A percentile compares a stretch with the other conserved stretches of the same genome.
Conservation (phyloP, 768 basidiomycete species). For the Pleurotus cornucopiae region DNA sequence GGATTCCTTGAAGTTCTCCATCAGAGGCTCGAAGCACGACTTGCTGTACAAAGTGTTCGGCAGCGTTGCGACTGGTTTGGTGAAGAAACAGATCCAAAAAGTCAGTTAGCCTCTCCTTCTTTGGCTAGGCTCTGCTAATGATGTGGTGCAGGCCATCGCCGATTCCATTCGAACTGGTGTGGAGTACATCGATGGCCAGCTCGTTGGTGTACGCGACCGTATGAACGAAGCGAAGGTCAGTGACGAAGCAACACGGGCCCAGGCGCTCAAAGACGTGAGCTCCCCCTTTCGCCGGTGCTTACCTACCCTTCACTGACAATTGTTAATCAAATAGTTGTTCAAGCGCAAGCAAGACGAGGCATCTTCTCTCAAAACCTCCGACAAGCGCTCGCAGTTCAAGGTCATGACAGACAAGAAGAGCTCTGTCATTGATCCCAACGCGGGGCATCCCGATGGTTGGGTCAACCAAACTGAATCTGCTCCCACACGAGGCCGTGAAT, state of each 20-base stretch:
- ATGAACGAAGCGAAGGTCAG: conserved; percentile 57
- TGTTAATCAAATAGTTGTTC: conserved; percentile 38
- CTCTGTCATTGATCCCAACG: conserved; percentile 52
- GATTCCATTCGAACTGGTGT: conserved; percentile 74
- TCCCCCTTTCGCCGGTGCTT: neutral
- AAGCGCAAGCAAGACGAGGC: conserved; percentile 46
- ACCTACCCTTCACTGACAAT: neutral
- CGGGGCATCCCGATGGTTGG: conserved; percentile 68
- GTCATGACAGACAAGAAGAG: conserved; percentile 68
- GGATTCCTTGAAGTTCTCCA: conserved; percentile 81
- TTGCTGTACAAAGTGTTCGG: conserved; percentile 79
- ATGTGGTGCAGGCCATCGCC: conserved; percentile 27
- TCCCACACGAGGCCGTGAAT: conserved; percentile 24
- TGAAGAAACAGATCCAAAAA: conserved; percentile 67
- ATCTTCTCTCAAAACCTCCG: conserved; percentile 14
- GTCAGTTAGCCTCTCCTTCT: neutral
- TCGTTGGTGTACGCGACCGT: conserved; percentile 74
- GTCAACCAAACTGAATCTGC: conserved; percentile 49
- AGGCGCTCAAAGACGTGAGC: conserved; percentile 58
- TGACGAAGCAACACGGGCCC: conserved; percentile 28
- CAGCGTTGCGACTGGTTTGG: conserved; percentile 71
- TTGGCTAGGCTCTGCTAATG: neutral
- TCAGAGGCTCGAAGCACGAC: conserved; percentile 89
- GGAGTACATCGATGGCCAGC: conserved; percentile 84
- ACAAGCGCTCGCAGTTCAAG: conserved; percentile 62